Conservation (phyloP, 2,329 filamentous ascomycete species). For the Cladophialophora bantiana region DNA sequence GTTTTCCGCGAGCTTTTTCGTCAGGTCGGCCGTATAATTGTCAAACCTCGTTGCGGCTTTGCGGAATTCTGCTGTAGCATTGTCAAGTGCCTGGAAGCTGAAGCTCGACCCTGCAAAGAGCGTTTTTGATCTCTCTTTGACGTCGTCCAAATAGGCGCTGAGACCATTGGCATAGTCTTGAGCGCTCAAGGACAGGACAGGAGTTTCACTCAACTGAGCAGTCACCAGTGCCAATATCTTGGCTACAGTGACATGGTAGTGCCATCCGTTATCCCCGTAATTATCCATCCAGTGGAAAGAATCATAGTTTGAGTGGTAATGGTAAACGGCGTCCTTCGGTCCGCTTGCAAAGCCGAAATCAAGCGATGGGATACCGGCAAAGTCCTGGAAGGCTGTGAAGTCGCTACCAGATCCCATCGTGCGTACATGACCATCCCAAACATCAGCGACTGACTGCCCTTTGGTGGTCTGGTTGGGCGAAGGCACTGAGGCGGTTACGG, state of each 20-base stretch:
- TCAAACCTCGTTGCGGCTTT: slow-evolving; percentile 61
- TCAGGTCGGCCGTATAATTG: slow-evolving; percentile 55
- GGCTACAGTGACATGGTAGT: slow-evolving; percentile 68
- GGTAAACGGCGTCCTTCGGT: slow-evolving; percentile 62
- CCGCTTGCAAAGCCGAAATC: slow-evolving; percentile 66
- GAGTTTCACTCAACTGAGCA: slow-evolving; percentile 66
- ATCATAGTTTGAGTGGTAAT: slow-evolving; percentile 86
- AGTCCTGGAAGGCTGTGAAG: slow-evolving; percentile 77
- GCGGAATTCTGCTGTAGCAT: slow-evolving; percentile 57
- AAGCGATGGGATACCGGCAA: slow-evolving; percentile 69
- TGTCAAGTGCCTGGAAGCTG: slow-evolving; percentile 50
- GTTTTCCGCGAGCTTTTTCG: slow-evolving; percentile 54
- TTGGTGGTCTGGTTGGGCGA: slow-evolving; percentile 76
- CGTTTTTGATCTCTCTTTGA: slow-evolving; percentile 39
- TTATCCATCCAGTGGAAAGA: slow-evolving; percentile 83
- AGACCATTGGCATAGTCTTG: slow-evolving; percentile 69
- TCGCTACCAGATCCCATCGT: slow-evolving; percentile 77
- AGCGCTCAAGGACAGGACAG: slow-evolving; percentile 69
- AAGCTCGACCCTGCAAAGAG: slow-evolving; percentile 28
- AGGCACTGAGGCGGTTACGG: slow-evolving; percentile 54
- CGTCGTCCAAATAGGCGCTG: slow-evolving; percentile 49
- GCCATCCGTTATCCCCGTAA: slow-evolving; percentile 71
- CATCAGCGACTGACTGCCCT: slow-evolving; percentile 73
- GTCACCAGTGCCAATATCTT: slow-evolving; percentile 70
- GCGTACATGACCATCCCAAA: slow-evolving; percentile 67